phyloP scores from a whole-genome alignment of 371 early-diverging fungal genomes.

The Cokeromyces recurvatus region DNA sequence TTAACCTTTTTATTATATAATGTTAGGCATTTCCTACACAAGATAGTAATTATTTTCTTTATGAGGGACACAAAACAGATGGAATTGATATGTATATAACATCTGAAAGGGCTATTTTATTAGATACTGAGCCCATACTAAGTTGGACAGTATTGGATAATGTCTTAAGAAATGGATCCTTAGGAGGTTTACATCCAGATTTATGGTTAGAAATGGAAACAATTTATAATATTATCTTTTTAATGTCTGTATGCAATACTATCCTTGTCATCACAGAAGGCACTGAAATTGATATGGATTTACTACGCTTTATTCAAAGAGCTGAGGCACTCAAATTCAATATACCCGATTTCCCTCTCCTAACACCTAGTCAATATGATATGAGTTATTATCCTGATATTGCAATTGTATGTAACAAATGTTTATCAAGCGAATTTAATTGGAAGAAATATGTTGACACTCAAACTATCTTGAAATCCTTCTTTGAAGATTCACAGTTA shows the following conservation, averaged over 20 bases:
- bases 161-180: constrained; percentile 32
- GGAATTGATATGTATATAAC: constrained; percentile 75
- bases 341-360: constrained; percentile 41
- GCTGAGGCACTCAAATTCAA: constrained; percentile 50
- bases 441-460: constrained; percentile 16
- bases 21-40: constrained; percentile 37
- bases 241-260: constrained; percentile 67
- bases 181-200: constrained; percentile 48
- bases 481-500: constrained; percentile 37
- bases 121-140: constrained; percentile 66
- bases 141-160: constrained; percentile 54
- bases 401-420: constrained; percentile 51
- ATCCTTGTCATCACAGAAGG: constrained; percentile 58
- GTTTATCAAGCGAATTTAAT: constrained; percentile 26
- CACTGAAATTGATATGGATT: constrained; percentile 37
- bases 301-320: constrained; percentile 42
- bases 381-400: constrained; percentile 38
- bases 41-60: constrained; percentile 30
- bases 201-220: constrained; percentile 55
- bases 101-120: constrained; percentile 61
- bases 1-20: not conserved
- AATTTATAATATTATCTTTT: constrained; percentile 49
- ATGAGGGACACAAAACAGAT: constrained; percentile 49
- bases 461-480: constrained; percentile 13
- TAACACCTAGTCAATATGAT: constrained; percentile 23